Conservation (phyloP, 805 yeast species). For the Ogataea philodendri region DNA sequence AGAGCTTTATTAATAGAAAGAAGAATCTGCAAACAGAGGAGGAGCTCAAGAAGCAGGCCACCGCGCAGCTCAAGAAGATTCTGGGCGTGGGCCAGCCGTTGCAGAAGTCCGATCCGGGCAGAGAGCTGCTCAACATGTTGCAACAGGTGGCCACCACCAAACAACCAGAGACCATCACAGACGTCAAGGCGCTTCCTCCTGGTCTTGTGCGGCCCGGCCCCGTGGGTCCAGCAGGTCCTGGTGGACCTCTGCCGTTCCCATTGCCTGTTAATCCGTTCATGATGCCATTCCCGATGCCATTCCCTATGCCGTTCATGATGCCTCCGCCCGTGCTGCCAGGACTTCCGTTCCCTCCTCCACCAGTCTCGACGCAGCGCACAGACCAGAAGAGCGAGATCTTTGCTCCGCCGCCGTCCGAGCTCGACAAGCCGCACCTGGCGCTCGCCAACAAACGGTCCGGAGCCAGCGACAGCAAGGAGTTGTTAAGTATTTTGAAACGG, state of each 20-base stretch:
- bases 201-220: too few relatives aligned
- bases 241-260: slow-evolving; percentile 18
- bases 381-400: slow-evolving; percentile 14
- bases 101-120: slow-evolving; percentile 60
- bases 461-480: slow-evolving; percentile 33
- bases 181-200: too few relatives aligned
- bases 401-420: slow-evolving; percentile 34
- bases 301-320: slow-evolving; percentile 18
- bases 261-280: slow-evolving; percentile 26
- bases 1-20: slow-evolving; percentile 53
- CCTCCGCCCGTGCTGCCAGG: slow-evolving; percentile 13
- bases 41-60: slow-evolving; percentile 61
- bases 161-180: slow-evolving; percentile 22
- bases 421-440: slow-evolving; percentile 33
- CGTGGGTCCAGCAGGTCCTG: too few relatives aligned
- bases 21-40: slow-evolving; percentile 51
- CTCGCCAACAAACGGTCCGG: slow-evolving; percentile 30
- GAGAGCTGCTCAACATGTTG: slow-evolving; percentile 67
- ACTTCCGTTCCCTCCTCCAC: slow-evolving; percentile 17
- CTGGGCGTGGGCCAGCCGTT: slow-evolving; percentile 52
- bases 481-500: slow-evolving; percentile 29
- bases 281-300: slow-evolving; percentile 18
- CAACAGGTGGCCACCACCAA: slow-evolving; percentile 42
- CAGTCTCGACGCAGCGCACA: slow-evolving; percentile 8
- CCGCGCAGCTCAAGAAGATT: slow-evolving; percentile 58